Evolutionary conservation across 2,329 filamentous ascomycete genomes (phyloP).

Genomic region (Incumbomyces lentus): DNA sequence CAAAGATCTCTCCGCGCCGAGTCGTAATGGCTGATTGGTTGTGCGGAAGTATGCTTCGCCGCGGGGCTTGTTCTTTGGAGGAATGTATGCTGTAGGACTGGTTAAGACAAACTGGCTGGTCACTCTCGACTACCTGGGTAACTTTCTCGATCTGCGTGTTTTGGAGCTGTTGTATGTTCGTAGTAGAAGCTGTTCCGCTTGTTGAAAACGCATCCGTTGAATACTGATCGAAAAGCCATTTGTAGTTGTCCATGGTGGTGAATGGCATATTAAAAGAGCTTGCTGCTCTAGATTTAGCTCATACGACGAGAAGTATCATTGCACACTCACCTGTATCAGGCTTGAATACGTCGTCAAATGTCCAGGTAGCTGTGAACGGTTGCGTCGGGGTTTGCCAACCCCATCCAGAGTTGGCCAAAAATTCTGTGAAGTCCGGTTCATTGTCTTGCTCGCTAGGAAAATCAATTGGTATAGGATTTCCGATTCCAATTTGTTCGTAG

Average conservation of each 20-base stretch:
- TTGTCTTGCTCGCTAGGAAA: not conserved
- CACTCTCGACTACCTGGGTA: too few species aligned
- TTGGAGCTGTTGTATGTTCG: too few species aligned
- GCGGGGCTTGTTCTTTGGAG: too few species aligned
- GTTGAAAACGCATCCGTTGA: too few species aligned
- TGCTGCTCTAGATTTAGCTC: constrained; percentile 25
- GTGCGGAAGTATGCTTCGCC: too few species aligned
- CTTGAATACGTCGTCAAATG: constrained; percentile 47
- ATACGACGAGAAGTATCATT: not conserved
- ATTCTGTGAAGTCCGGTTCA: constrained; percentile 11
- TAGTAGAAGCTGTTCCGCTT: too few species aligned
- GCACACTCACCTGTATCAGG: constrained; percentile 42
- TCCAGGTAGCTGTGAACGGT: constrained; percentile 7
- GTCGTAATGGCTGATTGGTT: too few species aligned
- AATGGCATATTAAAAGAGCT: constrained; percentile 57
- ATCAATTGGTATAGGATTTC: not conserved
- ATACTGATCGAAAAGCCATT: constrained; percentile 47
- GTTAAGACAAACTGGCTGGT: too few species aligned
- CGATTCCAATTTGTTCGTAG: not conserved
- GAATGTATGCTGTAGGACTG: too few species aligned
- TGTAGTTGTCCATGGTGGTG: constrained; percentile 52
- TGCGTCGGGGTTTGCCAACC: constrained; percentile 2
- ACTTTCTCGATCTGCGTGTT: too few species aligned
- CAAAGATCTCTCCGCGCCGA: too few species aligned
- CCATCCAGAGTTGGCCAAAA: constrained; percentile 15